These are phyloP conservation scores for Hypocreales sp. DNA, from an alignment of 2,329 filamentous ascomycete genomes.

Conservation along the genomic window DNA sequence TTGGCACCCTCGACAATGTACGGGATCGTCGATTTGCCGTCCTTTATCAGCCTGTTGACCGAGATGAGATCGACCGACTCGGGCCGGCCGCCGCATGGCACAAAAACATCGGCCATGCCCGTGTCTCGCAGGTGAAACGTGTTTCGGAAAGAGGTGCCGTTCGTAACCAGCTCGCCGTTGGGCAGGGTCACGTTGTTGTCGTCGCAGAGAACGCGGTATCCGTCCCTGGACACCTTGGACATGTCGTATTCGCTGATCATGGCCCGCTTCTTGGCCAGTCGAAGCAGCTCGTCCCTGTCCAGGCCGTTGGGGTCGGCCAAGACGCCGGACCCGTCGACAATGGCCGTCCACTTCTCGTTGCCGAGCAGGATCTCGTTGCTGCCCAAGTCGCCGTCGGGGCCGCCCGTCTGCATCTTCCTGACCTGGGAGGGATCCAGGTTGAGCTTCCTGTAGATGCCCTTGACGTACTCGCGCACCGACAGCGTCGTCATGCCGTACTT, in stretches of 20 bases:
- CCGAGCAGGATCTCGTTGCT: constrained; percentile 95
- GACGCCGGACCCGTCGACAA: constrained; percentile 94
- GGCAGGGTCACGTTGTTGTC: constrained; percentile 82
- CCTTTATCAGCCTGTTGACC: constrained; percentile 73
- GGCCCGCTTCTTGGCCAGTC: constrained; percentile 68
- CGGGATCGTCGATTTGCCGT: constrained; percentile 75
- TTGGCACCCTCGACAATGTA: constrained; percentile 98
- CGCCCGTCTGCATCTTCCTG: constrained; percentile 92
- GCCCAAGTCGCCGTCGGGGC: constrained; percentile 88
- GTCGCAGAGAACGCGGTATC: constrained; percentile 85
- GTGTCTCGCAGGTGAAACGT: constrained; percentile 81
- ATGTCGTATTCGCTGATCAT: constrained; percentile 86
- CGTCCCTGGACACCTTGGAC: constrained; percentile 70
- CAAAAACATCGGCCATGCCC: constrained; percentile 71
- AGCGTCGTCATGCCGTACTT: constrained; percentile 94
- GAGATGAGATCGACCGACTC: constrained; percentile 91
- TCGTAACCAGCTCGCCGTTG: constrained; percentile 70
- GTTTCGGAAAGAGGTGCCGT: constrained; percentile 93
- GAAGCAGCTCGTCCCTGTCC: constrained; percentile 66
- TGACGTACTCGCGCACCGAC: constrained; percentile 89
- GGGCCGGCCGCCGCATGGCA: constrained; percentile 89
- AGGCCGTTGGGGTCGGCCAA: constrained; percentile 86
- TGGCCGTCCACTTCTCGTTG: constrained; percentile 87
- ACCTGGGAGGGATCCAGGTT: constrained; percentile 74
- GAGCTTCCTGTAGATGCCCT: constrained; percentile 93